Percentiles rank a stretch among this genome's conserved stretches.
These are phyloP conservation scores for Trifolium fragiferum DNA, from an alignment of 306 rosid genomes.

Conservation along the genomic window DNA sequence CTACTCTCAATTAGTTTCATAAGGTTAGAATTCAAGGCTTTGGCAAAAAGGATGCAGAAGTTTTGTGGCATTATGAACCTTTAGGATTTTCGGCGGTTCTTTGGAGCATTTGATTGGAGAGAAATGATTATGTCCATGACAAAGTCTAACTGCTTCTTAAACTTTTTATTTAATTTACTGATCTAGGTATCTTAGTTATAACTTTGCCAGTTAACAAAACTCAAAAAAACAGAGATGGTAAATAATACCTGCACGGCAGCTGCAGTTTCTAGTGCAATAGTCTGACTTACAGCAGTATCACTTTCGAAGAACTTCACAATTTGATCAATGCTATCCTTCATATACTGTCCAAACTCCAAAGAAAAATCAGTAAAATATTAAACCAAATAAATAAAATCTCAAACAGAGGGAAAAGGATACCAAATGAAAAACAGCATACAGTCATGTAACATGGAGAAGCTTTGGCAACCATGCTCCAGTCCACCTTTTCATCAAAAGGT, in stretches of 20 bases:
- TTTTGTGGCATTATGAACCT: neutral
- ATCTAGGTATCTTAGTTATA: slow-evolving; percentile 8
- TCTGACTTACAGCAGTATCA: slow-evolving; percentile 77
- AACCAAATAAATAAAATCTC: slow-evolving; percentile 37
- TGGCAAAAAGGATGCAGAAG: slow-evolving; percentile 20
- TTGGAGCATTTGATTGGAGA: slow-evolving; percentile 31
- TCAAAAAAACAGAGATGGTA: slow-evolving; percentile 32
- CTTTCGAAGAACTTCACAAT: slow-evolving; percentile 83
- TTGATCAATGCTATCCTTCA: slow-evolving; percentile 82
- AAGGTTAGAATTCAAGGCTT: slow-evolving; percentile 10
- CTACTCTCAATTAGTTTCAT: slow-evolving; percentile 3
- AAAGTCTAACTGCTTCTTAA: slow-evolving; percentile 6
- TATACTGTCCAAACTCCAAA: slow-evolving; percentile 63
- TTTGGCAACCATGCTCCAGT: slow-evolving; percentile 97
- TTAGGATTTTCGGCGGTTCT: slow-evolving; percentile 9
- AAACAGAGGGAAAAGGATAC: slow-evolving; percentile 13
- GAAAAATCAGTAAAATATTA: slow-evolving; percentile 41
- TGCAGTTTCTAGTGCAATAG: slow-evolving; percentile 89
- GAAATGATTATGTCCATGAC: neutral
- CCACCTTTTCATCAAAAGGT: slow-evolving; percentile 80
- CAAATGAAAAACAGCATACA: slow-evolving; percentile 57
- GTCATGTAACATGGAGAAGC: slow-evolving; percentile 99
- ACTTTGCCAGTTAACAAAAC: slow-evolving; percentile 38
- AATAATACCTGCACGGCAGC: slow-evolving; percentile 90
- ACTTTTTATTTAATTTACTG: slow-evolving; percentile 21